Base-by-base conservation (phyloP, 176 grass and related monocot species). In the Tillandsia leiboldiana region DNA sequence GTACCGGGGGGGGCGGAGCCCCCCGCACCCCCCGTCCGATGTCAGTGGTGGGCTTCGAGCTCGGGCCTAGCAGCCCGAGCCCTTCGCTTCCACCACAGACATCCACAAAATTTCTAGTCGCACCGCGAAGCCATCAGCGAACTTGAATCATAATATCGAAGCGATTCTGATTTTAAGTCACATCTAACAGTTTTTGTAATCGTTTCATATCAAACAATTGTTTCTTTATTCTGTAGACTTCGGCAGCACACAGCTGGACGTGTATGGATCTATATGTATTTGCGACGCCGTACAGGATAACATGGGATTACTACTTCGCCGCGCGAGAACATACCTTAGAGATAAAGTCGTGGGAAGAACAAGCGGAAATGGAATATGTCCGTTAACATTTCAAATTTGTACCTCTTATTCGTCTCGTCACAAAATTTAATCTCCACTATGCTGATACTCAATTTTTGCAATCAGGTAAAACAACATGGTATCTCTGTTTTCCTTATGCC, bases 191-290 rank as follows among this genome's bases (percentile, higher is more conserved):
- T 18, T n/a, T 23, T 61, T 18, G 22, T n/a, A 59, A 61, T 61
- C 2, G n/a, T 61, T 26, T 64, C 53, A 23, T 65, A 12, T 17
- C 66, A 66, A 70, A 66, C 49, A 8, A 59, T 82, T 47, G 13
- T 51, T 83, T 28, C 17, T n/a, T 52, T 52, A 12, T 63, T 78
- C 71, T 80, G 53, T 49, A 99, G 95, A 94, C 87, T 66, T 80
- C 77, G 79, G 83, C 67, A 53, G 82, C 90, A 48, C 82, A 91
- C 63, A 99, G 90, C 65, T 99, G 90, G 95, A 84, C 95, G 15
- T 99, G 90, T 72, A 99, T 94, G 95, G 95, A 99, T 51, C 82
- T 99, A 6, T 99, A 99, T 63, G 95, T 99, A 26, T 94, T 91
- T 71, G 87, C 87, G 70, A 94, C 90, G 9, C 95, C 90, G 54